Percentiles rank a stretch among this genome's conserved stretches.
Evolutionary conservation across 352 stramenopile genomes (phyloP).

Genomic region (Pythium oligandrum): DNA sequence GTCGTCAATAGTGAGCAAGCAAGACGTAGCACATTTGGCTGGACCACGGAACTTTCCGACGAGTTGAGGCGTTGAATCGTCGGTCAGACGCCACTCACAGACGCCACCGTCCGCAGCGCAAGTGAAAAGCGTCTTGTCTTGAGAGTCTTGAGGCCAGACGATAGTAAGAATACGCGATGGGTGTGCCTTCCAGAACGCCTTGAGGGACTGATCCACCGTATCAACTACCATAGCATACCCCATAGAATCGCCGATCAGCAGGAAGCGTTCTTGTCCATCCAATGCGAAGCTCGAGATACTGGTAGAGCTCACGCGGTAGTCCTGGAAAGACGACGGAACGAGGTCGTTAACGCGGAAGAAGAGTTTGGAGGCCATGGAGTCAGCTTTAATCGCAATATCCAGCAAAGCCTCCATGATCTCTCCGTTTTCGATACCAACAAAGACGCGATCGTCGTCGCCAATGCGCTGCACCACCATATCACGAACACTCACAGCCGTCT

Average conservation of each 20-base stretch:
- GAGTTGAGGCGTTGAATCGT: slow-evolving; percentile 18
- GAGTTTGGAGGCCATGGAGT: background rate
- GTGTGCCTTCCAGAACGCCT: slow-evolving; percentile 46
- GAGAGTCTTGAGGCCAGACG: slow-evolving; percentile 38
- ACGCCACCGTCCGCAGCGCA: slow-evolving; percentile 56
- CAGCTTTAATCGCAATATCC: background rate
- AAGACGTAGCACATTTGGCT: slow-evolving; percentile 50
- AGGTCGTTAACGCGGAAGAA: background rate
- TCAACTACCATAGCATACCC: slow-evolving; percentile 53
- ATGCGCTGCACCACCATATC: slow-evolving; percentile 14
- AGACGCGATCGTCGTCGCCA: slow-evolving; percentile 18
- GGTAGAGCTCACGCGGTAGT: background rate
- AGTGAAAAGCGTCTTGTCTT: slow-evolving; percentile 44
- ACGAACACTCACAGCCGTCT: slow-evolving; percentile 15
- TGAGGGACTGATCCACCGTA: slow-evolving; percentile 22
- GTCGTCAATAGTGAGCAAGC: slow-evolving; percentile 44
- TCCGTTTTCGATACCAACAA: slow-evolving; percentile 63
- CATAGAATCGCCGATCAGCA: slow-evolving; percentile 52
- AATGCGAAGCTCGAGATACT: slow-evolving; percentile 19
- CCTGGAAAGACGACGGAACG: background rate
- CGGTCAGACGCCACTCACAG: slow-evolving; percentile 41
- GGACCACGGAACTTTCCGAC: slow-evolving; percentile 49
- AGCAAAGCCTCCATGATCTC: slow-evolving; percentile 48
- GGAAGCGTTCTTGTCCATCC: slow-evolving; percentile 21
- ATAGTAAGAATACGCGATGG: slow-evolving; percentile 65